These are phyloP conservation scores for Miamiensis avidus DNA, from an alignment of 169 alveolate genomes.

Conservation along the genomic window DNA sequence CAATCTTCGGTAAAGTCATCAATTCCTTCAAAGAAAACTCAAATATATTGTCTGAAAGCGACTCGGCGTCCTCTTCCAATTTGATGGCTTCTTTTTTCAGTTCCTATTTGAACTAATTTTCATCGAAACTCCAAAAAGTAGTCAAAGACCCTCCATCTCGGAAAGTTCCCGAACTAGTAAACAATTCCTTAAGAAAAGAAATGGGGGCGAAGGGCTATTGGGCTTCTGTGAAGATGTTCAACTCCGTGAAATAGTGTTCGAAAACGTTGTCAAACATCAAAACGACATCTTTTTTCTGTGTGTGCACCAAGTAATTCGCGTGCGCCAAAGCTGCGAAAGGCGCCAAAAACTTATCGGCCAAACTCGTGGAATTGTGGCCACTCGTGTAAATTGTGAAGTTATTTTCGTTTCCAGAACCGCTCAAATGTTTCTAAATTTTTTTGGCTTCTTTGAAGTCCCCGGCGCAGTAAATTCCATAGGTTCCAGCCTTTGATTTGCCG, in stretches of 20 bases:
- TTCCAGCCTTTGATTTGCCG: neutral
- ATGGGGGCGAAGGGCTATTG: slow-evolving; percentile 1
- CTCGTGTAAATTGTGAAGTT: neutral
- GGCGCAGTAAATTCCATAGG: slow-evolving; percentile 1
- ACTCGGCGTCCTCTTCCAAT: slow-evolving; percentile 4
- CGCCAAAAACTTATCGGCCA: slow-evolving; percentile 6
- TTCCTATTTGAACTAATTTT: neutral
- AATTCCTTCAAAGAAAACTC: neutral
- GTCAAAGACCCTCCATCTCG: slow-evolving; percentile 5
- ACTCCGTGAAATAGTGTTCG: slow-evolving; percentile 9
- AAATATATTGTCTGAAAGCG: slow-evolving; percentile 4
- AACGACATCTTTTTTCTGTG: slow-evolving; percentile 11
- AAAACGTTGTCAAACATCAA: slow-evolving; percentile 3
- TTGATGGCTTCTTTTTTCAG: slow-evolving; percentile 1
- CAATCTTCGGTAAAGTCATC: slow-evolving; percentile 2
- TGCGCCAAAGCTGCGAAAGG: slow-evolving; percentile 14
- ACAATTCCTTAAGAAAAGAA: slow-evolving; percentile 2
- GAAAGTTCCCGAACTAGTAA: slow-evolving; percentile 1
- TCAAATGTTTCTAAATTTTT: neutral
- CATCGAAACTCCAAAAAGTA: slow-evolving; percentile 2
- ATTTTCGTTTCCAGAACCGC: neutral
- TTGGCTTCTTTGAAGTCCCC: neutral
- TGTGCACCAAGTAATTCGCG: neutral
- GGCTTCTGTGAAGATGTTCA: neutral
- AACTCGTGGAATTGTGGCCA: neutral